Percentiles rank a stretch among this genome's conserved stretches.
Conservation (phyloP, 106 monocot species). For the Acorus gramineus region DNA sequence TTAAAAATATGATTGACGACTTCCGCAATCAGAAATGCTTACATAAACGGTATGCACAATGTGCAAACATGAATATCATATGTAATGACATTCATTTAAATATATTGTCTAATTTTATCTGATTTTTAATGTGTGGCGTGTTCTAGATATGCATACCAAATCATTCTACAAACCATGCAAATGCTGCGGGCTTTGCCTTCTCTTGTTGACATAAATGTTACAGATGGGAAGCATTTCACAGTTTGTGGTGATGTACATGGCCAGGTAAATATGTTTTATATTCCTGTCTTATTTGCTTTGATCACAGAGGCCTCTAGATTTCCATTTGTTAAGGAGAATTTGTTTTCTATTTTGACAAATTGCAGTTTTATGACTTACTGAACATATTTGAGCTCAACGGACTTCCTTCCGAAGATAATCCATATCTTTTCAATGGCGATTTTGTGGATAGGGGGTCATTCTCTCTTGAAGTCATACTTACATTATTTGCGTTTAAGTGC, state of each 20-base stretch:
- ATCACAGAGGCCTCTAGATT: background rate
- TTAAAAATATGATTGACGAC: slow-evolving; percentile 91
- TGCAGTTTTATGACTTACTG: slow-evolving; percentile 90
- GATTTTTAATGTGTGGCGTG: background rate
- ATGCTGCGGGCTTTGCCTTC: slow-evolving; percentile 68
- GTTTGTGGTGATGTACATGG: slow-evolving; percentile 98
- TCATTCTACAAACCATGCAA: slow-evolving; percentile 62
- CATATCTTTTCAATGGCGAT: slow-evolving; percentile 98
- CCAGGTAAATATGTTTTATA: slow-evolving; percentile 36
- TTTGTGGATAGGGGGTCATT: slow-evolving; percentile 98
- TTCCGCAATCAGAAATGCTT: slow-evolving; percentile 78
- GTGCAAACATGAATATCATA: too few species aligned
- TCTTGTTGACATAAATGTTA: slow-evolving; percentile 77
- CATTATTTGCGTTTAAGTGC: slow-evolving; percentile 94
- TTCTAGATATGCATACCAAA: slow-evolving; percentile 82
- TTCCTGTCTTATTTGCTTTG: background rate
- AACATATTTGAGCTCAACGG: slow-evolving; percentile 98
- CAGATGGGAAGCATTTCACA: slow-evolving; percentile 66
- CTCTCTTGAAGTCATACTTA: slow-evolving; percentile 94
- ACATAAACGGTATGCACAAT: slow-evolving; percentile 60
- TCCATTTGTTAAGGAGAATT: slow-evolving; percentile 8
- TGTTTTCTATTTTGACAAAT: slow-evolving; percentile 4
- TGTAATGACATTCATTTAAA: too few species aligned
- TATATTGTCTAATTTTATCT: too few species aligned
- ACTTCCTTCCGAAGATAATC: slow-evolving; percentile 92